These are phyloP conservation scores for Pestalotiopsis sp. DNA, from an alignment of 2,329 filamentous ascomycete genomes.

Conservation along the genomic window DNA sequence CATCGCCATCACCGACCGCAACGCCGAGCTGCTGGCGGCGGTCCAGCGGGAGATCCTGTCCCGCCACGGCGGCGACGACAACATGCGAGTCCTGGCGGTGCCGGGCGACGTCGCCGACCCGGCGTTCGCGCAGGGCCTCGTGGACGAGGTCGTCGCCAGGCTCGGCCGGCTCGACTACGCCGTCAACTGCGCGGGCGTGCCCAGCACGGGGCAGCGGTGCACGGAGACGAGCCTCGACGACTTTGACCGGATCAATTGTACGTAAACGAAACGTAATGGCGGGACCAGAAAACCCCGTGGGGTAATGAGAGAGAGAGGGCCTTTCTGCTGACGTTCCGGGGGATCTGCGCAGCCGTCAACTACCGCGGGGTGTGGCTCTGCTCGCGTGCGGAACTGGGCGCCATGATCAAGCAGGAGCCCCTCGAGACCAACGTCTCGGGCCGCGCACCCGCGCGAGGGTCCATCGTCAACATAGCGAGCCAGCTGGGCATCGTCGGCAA, in stretches of 20 bases:
- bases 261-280: background rate
- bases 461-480: slow-evolving; percentile 55
- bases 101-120: slow-evolving; percentile 52
- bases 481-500: slow-evolving; percentile 51
- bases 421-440: slow-evolving; percentile 42
- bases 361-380: slow-evolving; percentile 54
- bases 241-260: slow-evolving; percentile 54
- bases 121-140: slow-evolving; percentile 41
- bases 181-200: slow-evolving; percentile 57
- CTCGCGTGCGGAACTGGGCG: slow-evolving; percentile 43
- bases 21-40: slow-evolving; percentile 38
- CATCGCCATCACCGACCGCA: slow-evolving; percentile 58
- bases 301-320: background rate
- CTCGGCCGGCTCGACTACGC: slow-evolving; percentile 57
- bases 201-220: slow-evolving; percentile 44
- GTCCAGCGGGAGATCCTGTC: slow-evolving; percentile 34
- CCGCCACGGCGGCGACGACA: slow-evolving; percentile 32
- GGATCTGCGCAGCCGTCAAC: slow-evolving; percentile 41
- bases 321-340: background rate
- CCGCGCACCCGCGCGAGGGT: slow-evolving; percentile 35
- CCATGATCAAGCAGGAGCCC: slow-evolving; percentile 49
- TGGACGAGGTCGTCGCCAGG: slow-evolving; percentile 28
- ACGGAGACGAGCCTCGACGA: slow-evolving; percentile 45
- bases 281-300: background rate
- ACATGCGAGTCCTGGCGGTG: slow-evolving; percentile 28